Evolutionary conservation across 139 green algal species (phyloP), one percentile per base, ranked within the genome.

Genomic region (Marvania coccoides): DNA sequence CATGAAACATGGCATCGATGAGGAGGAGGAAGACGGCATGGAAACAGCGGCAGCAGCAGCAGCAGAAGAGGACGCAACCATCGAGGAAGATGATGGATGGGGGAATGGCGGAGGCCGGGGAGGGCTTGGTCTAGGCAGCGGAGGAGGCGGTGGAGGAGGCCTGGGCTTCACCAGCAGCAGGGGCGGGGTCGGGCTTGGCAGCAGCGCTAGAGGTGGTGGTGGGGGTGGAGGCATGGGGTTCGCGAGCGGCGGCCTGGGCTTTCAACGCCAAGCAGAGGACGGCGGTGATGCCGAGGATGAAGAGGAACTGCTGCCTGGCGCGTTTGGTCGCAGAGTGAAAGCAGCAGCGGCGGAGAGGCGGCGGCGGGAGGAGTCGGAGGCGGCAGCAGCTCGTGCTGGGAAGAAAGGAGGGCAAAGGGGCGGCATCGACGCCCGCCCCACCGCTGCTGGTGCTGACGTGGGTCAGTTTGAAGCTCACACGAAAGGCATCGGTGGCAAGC

Each of bases 401-500:
- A 76, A n/a, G n/a, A n/a, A 62, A 62, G 65, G 58, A 56, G 39
- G 2, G 33, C 72, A 37, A 29, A 69, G 47, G 55, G 72, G 56
- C 10, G 71, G 69, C 56, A 81, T 65, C 61, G 53, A 45, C 47
- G 73, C 65, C 6, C 30, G 39, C 28, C 24, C 35, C 24, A 13
- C 30, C 14, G 10, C 65, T 39, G 14, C 28, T 35, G 65, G 28
- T 7, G n/a, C 47, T 4, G 61, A 81, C 9, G 76, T 95, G 34
- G 91, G 74, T 3, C 53, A 59, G 2, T 98, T 98, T 74, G 93
- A 98, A 69, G 67, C 80, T 62, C 83, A 96, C 73, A 96, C 91
- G 36, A 97, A 96, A 55, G 87, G 93, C 56, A 95, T 98, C 53
- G 93, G 91, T 3, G 65, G 81, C 33, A 98, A 96, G 84, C 82